phyloP scores from a whole-genome alignment of 169 alveolate species.

The Eimeria falciformis region DNA sequence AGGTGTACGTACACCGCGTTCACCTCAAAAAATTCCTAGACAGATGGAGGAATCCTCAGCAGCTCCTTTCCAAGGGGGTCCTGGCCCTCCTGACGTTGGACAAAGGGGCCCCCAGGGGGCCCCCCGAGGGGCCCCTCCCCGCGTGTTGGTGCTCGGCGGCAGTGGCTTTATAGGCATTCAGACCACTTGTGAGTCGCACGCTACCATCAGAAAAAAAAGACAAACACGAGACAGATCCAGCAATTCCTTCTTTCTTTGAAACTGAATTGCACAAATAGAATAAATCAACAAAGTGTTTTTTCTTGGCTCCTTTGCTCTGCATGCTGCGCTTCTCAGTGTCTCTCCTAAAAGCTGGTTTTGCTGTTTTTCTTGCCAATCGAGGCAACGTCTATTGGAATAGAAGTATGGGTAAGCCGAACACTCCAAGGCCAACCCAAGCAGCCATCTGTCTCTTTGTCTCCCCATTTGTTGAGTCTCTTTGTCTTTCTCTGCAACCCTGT shows the following conservation, averaged over 20 bases:
- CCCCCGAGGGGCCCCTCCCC: not conserved
- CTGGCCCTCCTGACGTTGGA: too few relatives aligned
- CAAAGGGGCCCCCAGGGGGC: not conserved
- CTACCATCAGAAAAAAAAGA: too few relatives aligned
- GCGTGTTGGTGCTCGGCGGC: slow-evolving; percentile 7
- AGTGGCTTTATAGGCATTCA: not conserved
- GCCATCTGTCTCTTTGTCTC: not conserved
- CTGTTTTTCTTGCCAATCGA: not conserved
- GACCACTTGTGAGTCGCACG: not conserved
- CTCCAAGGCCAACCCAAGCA: not conserved
- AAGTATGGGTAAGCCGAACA: not conserved
- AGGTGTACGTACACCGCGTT: too few relatives aligned
- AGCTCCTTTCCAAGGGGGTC: too few relatives aligned
- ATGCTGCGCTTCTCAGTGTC: not conserved
- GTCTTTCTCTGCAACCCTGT: too few relatives aligned
- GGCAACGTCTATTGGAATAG: not conserved
- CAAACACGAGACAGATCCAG: not conserved
- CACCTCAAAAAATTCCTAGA: too few relatives aligned
- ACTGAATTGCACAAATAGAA: too few relatives aligned
- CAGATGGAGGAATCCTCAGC: too few relatives aligned
- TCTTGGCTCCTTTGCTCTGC: too few relatives aligned
- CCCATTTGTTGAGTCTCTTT: too few relatives aligned
- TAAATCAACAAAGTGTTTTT: too few relatives aligned
- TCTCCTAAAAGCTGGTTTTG: not conserved
- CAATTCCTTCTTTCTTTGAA: not conserved